phyloP scores from a whole-genome alignment of 208 protist species.

The Leishmania aethiopica region DNA sequence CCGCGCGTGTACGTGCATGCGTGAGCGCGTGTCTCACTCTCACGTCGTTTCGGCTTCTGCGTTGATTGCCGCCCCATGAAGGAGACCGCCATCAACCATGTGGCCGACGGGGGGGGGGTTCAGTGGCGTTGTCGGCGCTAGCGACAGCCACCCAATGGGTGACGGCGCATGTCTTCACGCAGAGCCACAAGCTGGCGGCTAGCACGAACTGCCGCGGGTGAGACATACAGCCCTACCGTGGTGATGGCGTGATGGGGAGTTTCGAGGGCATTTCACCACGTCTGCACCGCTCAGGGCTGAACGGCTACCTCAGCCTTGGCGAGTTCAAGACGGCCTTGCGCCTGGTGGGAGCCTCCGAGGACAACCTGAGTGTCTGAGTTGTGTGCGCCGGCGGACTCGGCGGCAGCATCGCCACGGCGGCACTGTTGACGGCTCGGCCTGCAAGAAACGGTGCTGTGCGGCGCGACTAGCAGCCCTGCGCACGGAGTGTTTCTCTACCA shows the following conservation, averaged over 20 bases:
- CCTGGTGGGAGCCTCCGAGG: slow-evolving; percentile 35
- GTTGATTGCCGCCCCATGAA: not conserved
- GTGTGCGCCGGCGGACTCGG: slow-evolving; percentile 53
- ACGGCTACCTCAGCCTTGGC: slow-evolving; percentile 65
- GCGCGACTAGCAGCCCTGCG: slow-evolving; percentile 52
- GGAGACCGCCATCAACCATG: slow-evolving; percentile 32
- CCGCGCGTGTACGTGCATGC: no score
- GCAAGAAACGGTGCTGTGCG: slow-evolving; percentile 53
- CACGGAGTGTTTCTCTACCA: slow-evolving; percentile 78
- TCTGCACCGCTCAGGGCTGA: slow-evolving; percentile 55
- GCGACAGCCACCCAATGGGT: slow-evolving; percentile 81
- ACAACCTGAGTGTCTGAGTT: slow-evolving; percentile 29
- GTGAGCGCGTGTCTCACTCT: not conserved
- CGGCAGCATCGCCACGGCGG: slow-evolving; percentile 45
- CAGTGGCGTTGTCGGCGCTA: slow-evolving; percentile 50
- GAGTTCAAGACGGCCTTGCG: slow-evolving; percentile 65
- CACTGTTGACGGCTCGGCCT: slow-evolving; percentile 32
- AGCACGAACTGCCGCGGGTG: slow-evolving; percentile 57
- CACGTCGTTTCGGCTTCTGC: not conserved
- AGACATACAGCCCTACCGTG: slow-evolving; percentile 29
- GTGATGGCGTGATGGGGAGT: slow-evolving; percentile 59
- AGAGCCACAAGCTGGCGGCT: slow-evolving; percentile 39
- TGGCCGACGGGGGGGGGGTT: slow-evolving; percentile 43
- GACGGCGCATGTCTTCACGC: slow-evolving; percentile 81
- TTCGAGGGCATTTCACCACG: slow-evolving; percentile 70